Evolutionary conservation across 2,329 filamentous ascomycete genomes (phyloP), one percentile per base, ranked within the genome.

Genomic region (Aspergillus ibericus): DNA sequence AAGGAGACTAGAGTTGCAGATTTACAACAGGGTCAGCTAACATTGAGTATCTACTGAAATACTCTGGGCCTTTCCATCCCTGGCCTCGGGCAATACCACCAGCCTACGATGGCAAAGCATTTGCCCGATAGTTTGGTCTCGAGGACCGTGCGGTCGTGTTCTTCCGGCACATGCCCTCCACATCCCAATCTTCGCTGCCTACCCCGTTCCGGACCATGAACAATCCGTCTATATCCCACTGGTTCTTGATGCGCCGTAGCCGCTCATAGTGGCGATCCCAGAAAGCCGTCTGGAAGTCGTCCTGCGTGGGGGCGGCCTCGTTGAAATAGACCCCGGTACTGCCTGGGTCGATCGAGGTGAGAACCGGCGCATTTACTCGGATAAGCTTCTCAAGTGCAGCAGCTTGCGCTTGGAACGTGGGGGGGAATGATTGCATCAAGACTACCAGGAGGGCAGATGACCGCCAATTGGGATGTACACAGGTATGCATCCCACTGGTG

Each of bases 171-270:
- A 70, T 20, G 2, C 65, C 66, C 12, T 56, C 66, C 51, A 66
- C 62, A 59, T 70, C 63, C 66, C 66, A 70, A 44, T 71, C 56
- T 46, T 69, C 64, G 53, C 67, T 69, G 4, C 68, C 64, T 5
- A 70, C 68, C 1, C 60, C 63, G 20, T 60, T 68, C 8, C 64
- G 57, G 13, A 59, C 53, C 18, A 67, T 66, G 38, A 73, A 74
- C 15, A 75, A 55, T 10, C 67, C 67, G 10, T 61, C 62, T 0
- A 70, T 70, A 54, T 76, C 72, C 63, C 66, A 72, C 22, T 66
- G 62, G 54, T 70, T 61, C 66, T 75, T 74, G 32, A 74, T 62
- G 5, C 54, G 34, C 20, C 70, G 66, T 44, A 77, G 38, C 12
- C 63, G 60, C 10, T 22, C 34, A 36, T 51, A 51, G 7, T 51